A percentile compares a stretch with the other conserved stretches of the same genome.
Conservation (phyloP, 1,284 basidiomycete species). For the Rhodotorula sp. region DNA sequence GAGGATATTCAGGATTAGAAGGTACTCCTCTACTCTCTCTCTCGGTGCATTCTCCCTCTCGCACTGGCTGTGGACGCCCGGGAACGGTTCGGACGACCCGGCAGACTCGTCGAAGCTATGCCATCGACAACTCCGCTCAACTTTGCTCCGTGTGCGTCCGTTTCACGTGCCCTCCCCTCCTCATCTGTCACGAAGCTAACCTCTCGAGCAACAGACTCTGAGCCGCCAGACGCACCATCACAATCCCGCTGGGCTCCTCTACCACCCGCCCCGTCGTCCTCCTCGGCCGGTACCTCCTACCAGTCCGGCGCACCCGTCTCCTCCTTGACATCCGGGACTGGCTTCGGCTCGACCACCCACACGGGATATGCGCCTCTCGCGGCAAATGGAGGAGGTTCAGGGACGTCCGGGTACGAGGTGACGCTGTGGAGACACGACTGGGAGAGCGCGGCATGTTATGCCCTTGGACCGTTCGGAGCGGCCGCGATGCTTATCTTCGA, state of each 20-base stretch:
- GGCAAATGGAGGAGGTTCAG: background rate
- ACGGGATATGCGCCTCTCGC: constrained; percentile 1
- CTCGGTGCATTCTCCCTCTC: background rate
- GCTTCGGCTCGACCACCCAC: constrained; percentile 4
- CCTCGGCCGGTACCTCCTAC: constrained; percentile 20
- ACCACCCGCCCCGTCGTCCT: constrained; percentile 7
- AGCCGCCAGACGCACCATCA: constrained; percentile 11
- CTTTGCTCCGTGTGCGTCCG: constrained; percentile 30
- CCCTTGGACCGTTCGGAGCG: constrained; percentile 34
- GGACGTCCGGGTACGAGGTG: constrained; percentile 15
- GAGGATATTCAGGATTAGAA: no score
- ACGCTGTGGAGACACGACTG: constrained; percentile 17
- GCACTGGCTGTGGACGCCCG: background rate
- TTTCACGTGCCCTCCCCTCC: background rate
- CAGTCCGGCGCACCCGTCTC: constrained; percentile 25
- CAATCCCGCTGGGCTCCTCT: constrained; percentile 1
- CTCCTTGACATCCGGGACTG: constrained; percentile 9
- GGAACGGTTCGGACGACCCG: background rate
- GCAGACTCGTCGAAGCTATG: background rate
- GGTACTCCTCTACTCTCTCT: no score
- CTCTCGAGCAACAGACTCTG: constrained; percentile 15
- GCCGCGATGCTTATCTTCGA: constrained; percentile 26
- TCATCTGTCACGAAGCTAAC: background rate
- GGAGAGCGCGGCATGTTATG: constrained; percentile 17
- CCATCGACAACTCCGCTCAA: constrained; percentile 26